phyloP scores from a whole-genome alignment of 371 early-diverging fungal genomes.

The Lichtheimia ramosa region DNA sequence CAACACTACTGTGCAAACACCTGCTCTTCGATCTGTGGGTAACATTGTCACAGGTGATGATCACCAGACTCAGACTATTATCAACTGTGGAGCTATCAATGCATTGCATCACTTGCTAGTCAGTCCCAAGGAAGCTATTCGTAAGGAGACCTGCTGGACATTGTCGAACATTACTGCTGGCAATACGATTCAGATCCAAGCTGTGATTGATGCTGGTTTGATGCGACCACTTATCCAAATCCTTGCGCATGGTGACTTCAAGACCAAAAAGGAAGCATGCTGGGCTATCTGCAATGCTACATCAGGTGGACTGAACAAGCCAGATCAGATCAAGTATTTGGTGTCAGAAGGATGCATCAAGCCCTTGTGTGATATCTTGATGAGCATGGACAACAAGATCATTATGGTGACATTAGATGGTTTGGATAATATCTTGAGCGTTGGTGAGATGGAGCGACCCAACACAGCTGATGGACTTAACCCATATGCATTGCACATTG shows the following conservation, averaged over 20 bases:
- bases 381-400: slow-evolving; percentile 89
- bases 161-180: slow-evolving; percentile 99
- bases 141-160: slow-evolving; percentile 99
- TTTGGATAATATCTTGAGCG: slow-evolving; percentile 95
- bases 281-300: slow-evolving; percentile 99
- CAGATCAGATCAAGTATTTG: slow-evolving; percentile 89
- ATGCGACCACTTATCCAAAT: slow-evolving; percentile 92
- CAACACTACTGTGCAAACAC: slow-evolving; percentile 89
- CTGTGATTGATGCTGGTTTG: slow-evolving; percentile 93
- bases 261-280: slow-evolving; percentile 99
- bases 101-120: slow-evolving; percentile 82
- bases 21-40: slow-evolving; percentile 97
- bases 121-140: slow-evolving; percentile 90
- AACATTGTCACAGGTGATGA: slow-evolving; percentile 99
- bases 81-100: slow-evolving; percentile 88
- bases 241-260: slow-evolving; percentile 90
- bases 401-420: slow-evolving; percentile 97
- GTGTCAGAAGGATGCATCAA: slow-evolving; percentile 91
- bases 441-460: slow-evolving; percentile 78
- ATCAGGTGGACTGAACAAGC: slow-evolving; percentile 85
- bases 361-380: slow-evolving; percentile 93
- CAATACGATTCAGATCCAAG: slow-evolving; percentile 91
- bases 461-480: slow-evolving; percentile 66
- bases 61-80: slow-evolving; percentile 93
- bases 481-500: slow-evolving; percentile 86